Base-by-base conservation (phyloP, 1,139 yeast species). In the Saccharomyces pastorianus region DNA sequence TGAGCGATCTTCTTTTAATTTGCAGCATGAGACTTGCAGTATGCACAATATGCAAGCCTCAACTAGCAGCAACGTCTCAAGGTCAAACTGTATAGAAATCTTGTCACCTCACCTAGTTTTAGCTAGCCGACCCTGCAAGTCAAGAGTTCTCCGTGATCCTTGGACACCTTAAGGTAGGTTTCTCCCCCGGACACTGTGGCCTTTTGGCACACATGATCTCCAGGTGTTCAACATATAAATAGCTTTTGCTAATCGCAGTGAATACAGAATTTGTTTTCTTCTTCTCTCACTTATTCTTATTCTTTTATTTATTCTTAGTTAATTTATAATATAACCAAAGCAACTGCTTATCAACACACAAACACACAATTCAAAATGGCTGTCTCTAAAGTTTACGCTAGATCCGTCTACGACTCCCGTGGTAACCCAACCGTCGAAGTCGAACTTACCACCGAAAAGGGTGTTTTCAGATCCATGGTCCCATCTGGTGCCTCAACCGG, bases 341-440 rank as follows among this genome's bases (percentile, higher is more conserved):
- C 60, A 38, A 38, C 42, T 56, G 55, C 53, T 51, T 48, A 53
- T 55, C 42, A 54, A 38, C 42, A 38, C 38, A 50, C 49, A 55
- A 48, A 38, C 42, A 38, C 42, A 20, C 8, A 17, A 14, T 17
- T 38, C 55, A 59, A 49, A 68, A 79, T 79, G 82, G 77, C 83
- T 64, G 75, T 80, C 65, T 66, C 80, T 60, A 88, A 89, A 78
- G 78, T 88, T 67, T 83, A 79, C 76, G 88, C 96, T 68, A 88
- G 96, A 79, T 84, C 83, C 79, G 95, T 90, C 76, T 90, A 90
- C 84, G 97, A 90, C 79, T 89, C 96, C 66, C 88, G 97, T 79
- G 96, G 96, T 77, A 90, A 89, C 82, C 97, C 97, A 76, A 89
- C 96, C 63, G 96, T 89, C 66, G 96, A 90, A 81, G 96, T 89